These are phyloP conservation scores for Aspergillus ustus DNA, from an alignment of 2,329 filamentous ascomycete species.

Conservation along the genomic window DNA sequence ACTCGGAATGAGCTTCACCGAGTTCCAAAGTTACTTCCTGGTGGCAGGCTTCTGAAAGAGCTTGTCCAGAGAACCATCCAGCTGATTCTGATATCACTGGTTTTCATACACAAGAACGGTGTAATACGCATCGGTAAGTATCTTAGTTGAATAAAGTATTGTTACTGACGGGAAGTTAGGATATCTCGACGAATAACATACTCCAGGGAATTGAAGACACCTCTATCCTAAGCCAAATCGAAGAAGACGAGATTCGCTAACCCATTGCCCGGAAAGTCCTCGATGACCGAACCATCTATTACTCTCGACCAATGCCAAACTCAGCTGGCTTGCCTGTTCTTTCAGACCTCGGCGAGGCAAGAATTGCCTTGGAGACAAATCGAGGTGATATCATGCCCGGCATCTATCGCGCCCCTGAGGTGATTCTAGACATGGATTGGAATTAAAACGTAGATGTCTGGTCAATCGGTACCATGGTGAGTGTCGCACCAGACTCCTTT, in stretches of 20 bases:
- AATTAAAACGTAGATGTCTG: conserved; percentile 37
- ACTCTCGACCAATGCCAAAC: conserved; percentile 28
- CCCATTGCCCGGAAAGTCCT: conserved; percentile 37
- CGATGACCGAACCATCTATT: conserved; percentile 35
- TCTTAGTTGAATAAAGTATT: neutral
- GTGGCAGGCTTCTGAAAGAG: conserved; percentile 17
- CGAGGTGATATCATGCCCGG: conserved; percentile 33
- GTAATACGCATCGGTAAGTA: conserved; percentile 32
- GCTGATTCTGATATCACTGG: conserved; percentile 26
- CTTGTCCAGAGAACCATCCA: conserved; percentile 27
- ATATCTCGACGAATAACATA: conserved; percentile 39
- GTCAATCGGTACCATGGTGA: conserved; percentile 35
- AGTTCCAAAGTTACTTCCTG: conserved; percentile 21
- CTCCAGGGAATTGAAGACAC: conserved; percentile 33
- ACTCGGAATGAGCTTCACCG: conserved; percentile 27
- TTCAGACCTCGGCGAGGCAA: conserved; percentile 36
- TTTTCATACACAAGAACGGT: conserved; percentile 31
- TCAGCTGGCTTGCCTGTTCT: conserved; percentile 28
- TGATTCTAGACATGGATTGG: conserved; percentile 38
- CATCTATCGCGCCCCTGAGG: conserved; percentile 37
- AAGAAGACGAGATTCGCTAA: conserved; percentile 32
- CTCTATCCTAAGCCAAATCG: conserved; percentile 31
- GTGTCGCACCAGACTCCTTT: neutral
- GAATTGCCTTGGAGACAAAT: conserved; percentile 22
- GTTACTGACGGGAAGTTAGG: conserved; percentile 20